Conservation (phyloP, 441 rosid genomes). For the Bruguiera hainesii region DNA sequence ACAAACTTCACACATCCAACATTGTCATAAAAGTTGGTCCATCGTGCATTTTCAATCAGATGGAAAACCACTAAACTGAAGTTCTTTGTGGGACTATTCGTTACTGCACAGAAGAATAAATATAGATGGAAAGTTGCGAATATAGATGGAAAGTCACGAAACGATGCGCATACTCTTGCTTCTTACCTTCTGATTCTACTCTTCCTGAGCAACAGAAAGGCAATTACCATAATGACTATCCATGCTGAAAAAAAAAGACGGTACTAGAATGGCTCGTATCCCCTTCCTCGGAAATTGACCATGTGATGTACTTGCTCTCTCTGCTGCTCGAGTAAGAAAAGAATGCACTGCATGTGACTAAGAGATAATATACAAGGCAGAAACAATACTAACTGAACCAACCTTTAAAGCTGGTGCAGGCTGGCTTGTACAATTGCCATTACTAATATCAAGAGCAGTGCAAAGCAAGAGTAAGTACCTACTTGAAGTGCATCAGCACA, state of each 20-base stretch:
- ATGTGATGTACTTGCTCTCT: neutral
- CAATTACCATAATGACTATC: neutral
- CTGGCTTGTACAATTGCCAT: neutral
- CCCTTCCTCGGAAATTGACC: neutral
- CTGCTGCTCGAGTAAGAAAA: neutral
- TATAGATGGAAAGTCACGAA: neutral
- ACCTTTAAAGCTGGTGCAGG: neutral
- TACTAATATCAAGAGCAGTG: too few species aligned
- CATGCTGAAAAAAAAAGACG: neutral
- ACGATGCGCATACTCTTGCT: neutral
- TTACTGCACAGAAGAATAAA: neutral
- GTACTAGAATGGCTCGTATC: neutral
- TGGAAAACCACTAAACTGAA: too few species aligned
- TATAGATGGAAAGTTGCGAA: neutral
- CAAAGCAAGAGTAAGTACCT: slow-evolving; percentile 4
- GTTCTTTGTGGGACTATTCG: too few species aligned
- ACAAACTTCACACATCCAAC: too few species aligned
- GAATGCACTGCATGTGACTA: neutral
- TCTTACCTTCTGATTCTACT: slow-evolving; percentile 12
- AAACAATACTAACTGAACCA: neutral
- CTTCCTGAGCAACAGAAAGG: neutral
- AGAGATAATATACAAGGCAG: neutral
- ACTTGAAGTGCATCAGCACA: slow-evolving; percentile 25
- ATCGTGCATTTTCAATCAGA: too few species aligned
- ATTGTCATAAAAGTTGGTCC: too few species aligned